These are phyloP conservation scores for Populus ilicifolia DNA, from an alignment of 345 rosid genomes.

Conservation along the genomic window DNA sequence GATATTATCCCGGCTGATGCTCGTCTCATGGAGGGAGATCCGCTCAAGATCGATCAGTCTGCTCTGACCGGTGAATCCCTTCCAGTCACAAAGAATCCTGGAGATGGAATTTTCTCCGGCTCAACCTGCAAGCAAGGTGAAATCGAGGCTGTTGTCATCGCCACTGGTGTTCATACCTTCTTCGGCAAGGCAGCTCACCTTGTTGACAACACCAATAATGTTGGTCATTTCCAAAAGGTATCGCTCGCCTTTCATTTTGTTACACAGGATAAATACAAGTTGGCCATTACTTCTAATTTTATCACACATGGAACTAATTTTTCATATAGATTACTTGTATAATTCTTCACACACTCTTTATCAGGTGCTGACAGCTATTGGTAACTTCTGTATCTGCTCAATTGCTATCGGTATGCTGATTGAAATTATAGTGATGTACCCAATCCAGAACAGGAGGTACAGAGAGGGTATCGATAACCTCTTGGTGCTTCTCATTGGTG, in stretches of 20 bases:
- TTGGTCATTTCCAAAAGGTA: constrained; percentile 96
- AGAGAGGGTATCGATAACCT: constrained; percentile 90
- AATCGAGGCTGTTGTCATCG: constrained; percentile 86
- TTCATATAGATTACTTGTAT: background rate
- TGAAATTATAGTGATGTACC: constrained; percentile 75
- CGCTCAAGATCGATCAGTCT: constrained; percentile 85
- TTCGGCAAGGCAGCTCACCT: constrained; percentile 97
- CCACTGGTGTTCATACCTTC: constrained; percentile 93
- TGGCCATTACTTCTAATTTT: background rate
- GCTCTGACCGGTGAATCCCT: constrained; percentile 92
- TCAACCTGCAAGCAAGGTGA: constrained; percentile 97
- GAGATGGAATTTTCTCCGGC: constrained; percentile 75
- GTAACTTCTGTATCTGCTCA: constrained; percentile 96
- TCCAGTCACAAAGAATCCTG: constrained; percentile 67
- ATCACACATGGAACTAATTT: background rate
- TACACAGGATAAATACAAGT: background rate
- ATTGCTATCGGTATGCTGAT: constrained; percentile 72
- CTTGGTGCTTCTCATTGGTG: constrained; percentile 93
- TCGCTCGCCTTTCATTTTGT: background rate
- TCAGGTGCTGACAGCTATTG: constrained; percentile 82
- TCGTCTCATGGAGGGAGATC: constrained; percentile 88
- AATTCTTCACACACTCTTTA: background rate
- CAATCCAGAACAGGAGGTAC: constrained; percentile 62
- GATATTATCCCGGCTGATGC: constrained; percentile 93
- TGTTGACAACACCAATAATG: constrained; percentile 84